phyloP scores from a whole-genome alignment of 2,329 filamentous ascomycete species.

The Sclerotinia nivalis region DNA sequence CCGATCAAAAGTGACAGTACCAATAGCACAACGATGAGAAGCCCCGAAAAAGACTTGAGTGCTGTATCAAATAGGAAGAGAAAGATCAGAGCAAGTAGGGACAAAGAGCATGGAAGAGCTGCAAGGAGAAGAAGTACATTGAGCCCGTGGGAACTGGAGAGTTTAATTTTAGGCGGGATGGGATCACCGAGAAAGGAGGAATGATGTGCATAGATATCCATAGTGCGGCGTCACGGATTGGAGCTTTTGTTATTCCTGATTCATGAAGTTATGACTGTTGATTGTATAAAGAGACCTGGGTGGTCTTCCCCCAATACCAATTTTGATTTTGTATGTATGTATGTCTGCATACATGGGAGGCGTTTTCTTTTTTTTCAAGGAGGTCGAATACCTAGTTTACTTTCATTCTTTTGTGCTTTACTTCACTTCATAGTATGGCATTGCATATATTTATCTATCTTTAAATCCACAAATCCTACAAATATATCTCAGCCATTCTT shows the following conservation, averaged over 20 bases:
- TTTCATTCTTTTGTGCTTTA: background rate
- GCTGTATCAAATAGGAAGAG: conserved; percentile 39
- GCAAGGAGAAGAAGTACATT: conserved; percentile 72
- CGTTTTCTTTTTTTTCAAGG: background rate
- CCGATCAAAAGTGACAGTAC: conserved; percentile 22
- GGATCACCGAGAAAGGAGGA: conserved; percentile 20
- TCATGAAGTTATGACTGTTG: conserved; percentile 19
- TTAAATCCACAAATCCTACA: background rate
- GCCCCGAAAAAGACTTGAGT: conserved; percentile 23
- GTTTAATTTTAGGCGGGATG: conserved; percentile 52
- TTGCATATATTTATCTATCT: conserved; percentile 8
- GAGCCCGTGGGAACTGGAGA: conserved; percentile 72
- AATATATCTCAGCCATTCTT: background rate
- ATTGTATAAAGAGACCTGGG: conserved; percentile 8
- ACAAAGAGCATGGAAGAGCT: conserved; percentile 45
- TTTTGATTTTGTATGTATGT: background rate
- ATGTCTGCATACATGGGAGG: background rate
- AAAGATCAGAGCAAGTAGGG: conserved; percentile 45
- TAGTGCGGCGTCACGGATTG: conserved; percentile 10
- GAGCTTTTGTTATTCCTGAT: conserved; percentile 9
- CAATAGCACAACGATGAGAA: conserved; percentile 6
- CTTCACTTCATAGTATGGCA: background rate
- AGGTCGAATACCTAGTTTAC: background rate
- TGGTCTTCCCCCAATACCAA: conserved; percentile 2
- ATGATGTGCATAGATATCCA: background rate